phyloP scores from a whole-genome alignment of 306 rosid genomes.

The Sicyos baderoa region DNA sequence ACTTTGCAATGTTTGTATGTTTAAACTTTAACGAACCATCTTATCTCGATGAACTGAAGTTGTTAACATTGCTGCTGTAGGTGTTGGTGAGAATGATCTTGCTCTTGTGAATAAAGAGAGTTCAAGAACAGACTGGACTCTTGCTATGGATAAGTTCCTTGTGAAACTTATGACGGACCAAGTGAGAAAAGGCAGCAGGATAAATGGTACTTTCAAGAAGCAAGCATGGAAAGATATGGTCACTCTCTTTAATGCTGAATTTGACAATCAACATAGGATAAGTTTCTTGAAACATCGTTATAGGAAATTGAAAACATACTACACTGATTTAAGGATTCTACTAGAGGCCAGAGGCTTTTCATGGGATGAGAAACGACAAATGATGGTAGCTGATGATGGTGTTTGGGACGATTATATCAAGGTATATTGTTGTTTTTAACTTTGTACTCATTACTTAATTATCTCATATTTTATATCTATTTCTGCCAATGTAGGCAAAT shows the following conservation, averaged over 20 bases:
- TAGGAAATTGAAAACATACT: slow-evolving; percentile 34
- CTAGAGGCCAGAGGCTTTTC: slow-evolving; percentile 34
- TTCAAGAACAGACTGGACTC: slow-evolving; percentile 31
- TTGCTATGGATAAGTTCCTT: slow-evolving; percentile 39
- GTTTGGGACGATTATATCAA: slow-evolving; percentile 41
- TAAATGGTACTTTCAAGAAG: slow-evolving; percentile 25
- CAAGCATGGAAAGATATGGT: slow-evolving; percentile 44
- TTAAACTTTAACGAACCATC: not conserved
- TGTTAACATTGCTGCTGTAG: slow-evolving; percentile 22
- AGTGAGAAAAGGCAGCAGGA: slow-evolving; percentile 33
- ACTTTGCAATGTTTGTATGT: not conserved
- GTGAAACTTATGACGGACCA: slow-evolving; percentile 45
- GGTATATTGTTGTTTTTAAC: slow-evolving; percentile 26
- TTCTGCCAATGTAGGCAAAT: slow-evolving; percentile 38
- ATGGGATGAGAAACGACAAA: slow-evolving; percentile 47
- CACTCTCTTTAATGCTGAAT: slow-evolving; percentile 37
- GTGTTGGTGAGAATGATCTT: slow-evolving; percentile 25
- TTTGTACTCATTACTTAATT: slow-evolving; percentile 3
- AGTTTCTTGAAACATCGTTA: slow-evolving; percentile 37
- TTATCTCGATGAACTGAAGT: slow-evolving; percentile 5
- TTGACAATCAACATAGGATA: slow-evolving; percentile 27
- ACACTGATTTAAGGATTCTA: slow-evolving; percentile 31
- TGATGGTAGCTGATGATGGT: slow-evolving; percentile 36
- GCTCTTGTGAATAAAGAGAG: slow-evolving; percentile 22
- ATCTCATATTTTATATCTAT: slow-evolving; percentile 17